phyloP scores from a whole-genome alignment of 1,139 yeast species.

The Geotrichum klebahnii region DNA sequence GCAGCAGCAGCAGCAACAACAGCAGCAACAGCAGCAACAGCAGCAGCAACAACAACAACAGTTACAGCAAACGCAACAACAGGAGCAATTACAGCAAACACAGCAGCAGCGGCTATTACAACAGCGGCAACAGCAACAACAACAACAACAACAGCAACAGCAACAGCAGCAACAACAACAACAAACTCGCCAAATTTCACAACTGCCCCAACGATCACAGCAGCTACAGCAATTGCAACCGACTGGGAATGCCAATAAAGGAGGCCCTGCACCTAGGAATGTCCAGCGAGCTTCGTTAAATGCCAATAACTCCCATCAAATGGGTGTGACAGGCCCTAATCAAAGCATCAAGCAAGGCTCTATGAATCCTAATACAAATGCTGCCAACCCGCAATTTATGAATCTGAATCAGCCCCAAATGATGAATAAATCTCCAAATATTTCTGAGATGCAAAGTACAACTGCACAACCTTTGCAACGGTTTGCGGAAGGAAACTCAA shows the following conservation, averaged over 20 bases:
- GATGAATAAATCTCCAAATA: background rate
- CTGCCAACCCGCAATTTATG: slow-evolving; percentile 25
- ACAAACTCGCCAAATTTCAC: background rate
- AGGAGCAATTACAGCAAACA: slow-evolving; percentile 9
- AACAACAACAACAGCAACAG: slow-evolving; percentile 2
- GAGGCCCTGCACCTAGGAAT: slow-evolving; percentile 28
- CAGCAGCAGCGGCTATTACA: slow-evolving; percentile 8
- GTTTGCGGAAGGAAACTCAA: too few species aligned
- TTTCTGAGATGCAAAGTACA: background rate
- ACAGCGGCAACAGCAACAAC: background rate
- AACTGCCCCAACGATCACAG: background rate
- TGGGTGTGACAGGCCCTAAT: too few species aligned
- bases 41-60: slow-evolving; percentile 2
- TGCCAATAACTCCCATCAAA: too few species aligned
- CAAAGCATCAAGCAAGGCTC: too few species aligned
- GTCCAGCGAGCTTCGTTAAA: slow-evolving; percentile 23
- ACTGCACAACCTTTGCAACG: background rate
- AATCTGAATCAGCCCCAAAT: slow-evolving; percentile 20
- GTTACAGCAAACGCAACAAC: background rate
- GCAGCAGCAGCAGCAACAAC: background rate
- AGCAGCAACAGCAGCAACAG: slow-evolving; percentile 7
- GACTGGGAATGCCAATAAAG: slow-evolving; percentile 15
- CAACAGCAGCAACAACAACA: slow-evolving; percentile 10
- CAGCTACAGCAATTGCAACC: slow-evolving; percentile 8
- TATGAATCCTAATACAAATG: too few species aligned